Percentiles rank a stretch among this genome's conserved stretches.
Conservation (phyloP, 2,329 filamentous ascomycete genomes). For the Penicillium sp. region DNA sequence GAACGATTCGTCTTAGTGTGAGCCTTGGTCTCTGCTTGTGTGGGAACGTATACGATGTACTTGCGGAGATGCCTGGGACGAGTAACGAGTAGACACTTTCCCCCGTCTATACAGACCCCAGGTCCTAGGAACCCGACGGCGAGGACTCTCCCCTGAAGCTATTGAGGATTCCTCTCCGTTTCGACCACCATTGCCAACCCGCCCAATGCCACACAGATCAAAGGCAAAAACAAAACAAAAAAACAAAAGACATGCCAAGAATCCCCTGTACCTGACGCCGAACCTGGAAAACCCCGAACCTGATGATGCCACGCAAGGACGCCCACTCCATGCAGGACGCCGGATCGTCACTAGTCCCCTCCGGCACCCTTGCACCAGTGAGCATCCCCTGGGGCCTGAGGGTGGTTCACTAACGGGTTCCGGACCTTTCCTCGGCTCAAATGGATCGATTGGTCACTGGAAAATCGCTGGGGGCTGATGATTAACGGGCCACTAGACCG, state of each 20-base stretch:
- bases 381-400: background rate
- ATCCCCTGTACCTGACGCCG: background rate
- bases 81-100: too few species aligned
- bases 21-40: background rate
- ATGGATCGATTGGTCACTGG: background rate
- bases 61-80: too few species aligned
- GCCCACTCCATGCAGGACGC: slow-evolving; percentile 10
- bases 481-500: background rate
- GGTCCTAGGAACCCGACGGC: too few species aligned
- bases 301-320: slow-evolving; percentile 13
- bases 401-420: background rate
- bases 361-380: slow-evolving; percentile 12
- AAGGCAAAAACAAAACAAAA: background rate
- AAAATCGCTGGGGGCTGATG: background rate
- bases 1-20: background rate
- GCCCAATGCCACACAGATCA: background rate
- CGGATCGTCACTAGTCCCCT: slow-evolving; percentile 11
- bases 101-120: too few species aligned
- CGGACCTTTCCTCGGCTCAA: background rate
- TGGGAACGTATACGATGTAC: too few species aligned
- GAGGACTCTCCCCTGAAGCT: background rate
- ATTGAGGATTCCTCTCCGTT: background rate
- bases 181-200: slow-evolving; percentile 3
- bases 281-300: background rate
- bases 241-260: too few species aligned